Evolutionary conservation across 495 filamentous ascomycete genomes (phyloP), one percentile per base, ranked within the genome.

Genomic region (Collariella sp.): DNA sequence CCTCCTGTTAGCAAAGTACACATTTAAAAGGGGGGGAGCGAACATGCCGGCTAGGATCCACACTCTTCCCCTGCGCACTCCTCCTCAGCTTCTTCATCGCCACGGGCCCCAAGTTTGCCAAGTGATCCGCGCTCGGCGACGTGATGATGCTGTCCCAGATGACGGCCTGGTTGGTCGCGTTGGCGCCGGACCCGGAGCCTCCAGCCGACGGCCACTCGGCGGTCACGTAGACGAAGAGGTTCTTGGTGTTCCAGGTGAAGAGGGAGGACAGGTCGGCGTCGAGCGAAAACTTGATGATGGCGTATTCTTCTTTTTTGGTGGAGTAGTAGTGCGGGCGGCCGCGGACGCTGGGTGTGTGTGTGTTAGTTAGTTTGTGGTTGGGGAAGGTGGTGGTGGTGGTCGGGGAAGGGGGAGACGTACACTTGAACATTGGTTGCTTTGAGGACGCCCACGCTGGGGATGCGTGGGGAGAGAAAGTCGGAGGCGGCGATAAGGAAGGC

Each of bases 191-290:
- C 20, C 42, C 42, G 51, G 33, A 40, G 43, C 42, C 51, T 42
- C 51, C 51, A 24, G 54, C 67, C 20, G 82, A 78, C 46, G 90
- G 86, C 78, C 91, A 98, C 22, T 82, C 82, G 33, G 91, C 90
- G 46, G 87, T 87, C 44, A 98, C 82, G 78, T 93, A 98, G 69
- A 94, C 82, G 72, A 97, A 99, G 61, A 97, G 71, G 71, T 96
- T 89, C 71, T 99, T 99, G n/a, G 93, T 99, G 76, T 99, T 99
- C 94, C 94, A 99, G 71, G 86, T 95, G 83, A 96, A 96, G 63
- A 99, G 84, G 24, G 86, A 84, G 52, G 83, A 81, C 47, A 98
- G 80, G 72, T 98, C 91, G 35, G 75, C 73, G 58, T 95, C 84
- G 19, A 97, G 81, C 61, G 91, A 87, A 78, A 98, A 97, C 61